A percentile compares a stretch with the other conserved stretches of the same genome.
Conservation (phyloP, 176 grass and related monocot genomes). For the Saccharum spontaneum region DNA sequence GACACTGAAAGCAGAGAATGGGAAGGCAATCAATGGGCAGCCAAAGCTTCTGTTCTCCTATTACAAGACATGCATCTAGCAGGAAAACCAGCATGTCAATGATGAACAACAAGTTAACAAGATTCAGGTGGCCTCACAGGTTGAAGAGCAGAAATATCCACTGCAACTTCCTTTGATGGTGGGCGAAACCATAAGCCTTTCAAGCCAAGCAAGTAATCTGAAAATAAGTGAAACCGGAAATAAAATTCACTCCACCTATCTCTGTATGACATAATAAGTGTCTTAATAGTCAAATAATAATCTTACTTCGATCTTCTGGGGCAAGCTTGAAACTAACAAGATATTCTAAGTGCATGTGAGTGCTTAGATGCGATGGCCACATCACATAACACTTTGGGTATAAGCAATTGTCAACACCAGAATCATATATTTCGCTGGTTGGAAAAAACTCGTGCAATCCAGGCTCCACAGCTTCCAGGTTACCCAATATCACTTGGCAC, state of each 20-base stretch:
- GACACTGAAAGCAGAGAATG: too few species aligned
- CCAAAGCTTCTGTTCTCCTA: too few species aligned
- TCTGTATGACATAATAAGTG: conserved; percentile 17
- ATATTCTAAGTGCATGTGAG: conserved; percentile 66
- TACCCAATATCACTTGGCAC: conserved; percentile 66
- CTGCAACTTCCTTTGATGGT: conserved; percentile 41
- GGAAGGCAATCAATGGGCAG: too few species aligned
- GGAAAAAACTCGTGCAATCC: conserved; percentile 50
- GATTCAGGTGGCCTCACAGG: conserved; percentile 53
- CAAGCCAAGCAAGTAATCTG: conserved; percentile 85
- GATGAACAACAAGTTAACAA: background rate
- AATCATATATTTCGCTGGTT: conserved; percentile 57
- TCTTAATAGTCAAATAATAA: conserved; percentile 21
- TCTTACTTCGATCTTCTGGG: conserved; percentile 63
- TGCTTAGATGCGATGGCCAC: conserved; percentile 56
- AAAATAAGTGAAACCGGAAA: conserved; percentile 43
- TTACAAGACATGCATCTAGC: too few species aligned
- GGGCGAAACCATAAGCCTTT: conserved; percentile 57
- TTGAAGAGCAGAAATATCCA: conserved; percentile 53
- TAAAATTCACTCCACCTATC: conserved; percentile 19
- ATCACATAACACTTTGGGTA: conserved; percentile 68
- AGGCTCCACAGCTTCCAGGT: conserved; percentile 52
- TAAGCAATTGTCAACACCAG: conserved; percentile 43
- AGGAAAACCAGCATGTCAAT: too few species aligned
- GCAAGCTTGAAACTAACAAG: conserved; percentile 73